These are phyloP conservation scores for Pseudomassariella vexata DNA, from an alignment of 2,329 filamentous ascomycete genomes.

Conservation along the genomic window DNA sequence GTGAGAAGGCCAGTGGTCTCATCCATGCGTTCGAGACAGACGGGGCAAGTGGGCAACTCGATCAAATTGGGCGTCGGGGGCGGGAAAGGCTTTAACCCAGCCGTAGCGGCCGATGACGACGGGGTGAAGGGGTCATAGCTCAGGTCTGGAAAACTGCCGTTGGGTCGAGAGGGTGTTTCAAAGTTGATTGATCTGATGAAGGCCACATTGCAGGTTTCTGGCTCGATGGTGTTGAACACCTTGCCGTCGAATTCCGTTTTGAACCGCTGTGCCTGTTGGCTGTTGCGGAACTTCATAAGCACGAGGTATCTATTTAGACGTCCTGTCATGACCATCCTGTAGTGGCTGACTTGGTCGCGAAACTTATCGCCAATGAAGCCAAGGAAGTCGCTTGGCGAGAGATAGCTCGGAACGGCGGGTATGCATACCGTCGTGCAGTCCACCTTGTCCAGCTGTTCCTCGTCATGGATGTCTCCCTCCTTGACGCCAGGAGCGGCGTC, in stretches of 20 bases:
- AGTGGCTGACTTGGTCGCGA: slow-evolving; percentile 82
- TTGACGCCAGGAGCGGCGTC: slow-evolving; percentile 17
- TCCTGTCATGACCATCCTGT: slow-evolving; percentile 87
- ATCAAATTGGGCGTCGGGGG: slow-evolving; percentile 74
- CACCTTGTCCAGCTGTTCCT: slow-evolving; percentile 24
- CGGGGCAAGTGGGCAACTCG: slow-evolving; percentile 91
- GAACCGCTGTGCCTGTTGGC: slow-evolving; percentile 70
- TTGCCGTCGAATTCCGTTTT: slow-evolving; percentile 86
- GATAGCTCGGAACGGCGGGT: slow-evolving; percentile 88
- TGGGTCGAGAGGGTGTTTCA: slow-evolving; percentile 50
- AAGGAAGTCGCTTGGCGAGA: slow-evolving; percentile 84
- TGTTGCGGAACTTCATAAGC: slow-evolving; percentile 84
- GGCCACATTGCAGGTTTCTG: slow-evolving; percentile 90
- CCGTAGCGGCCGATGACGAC: slow-evolving; percentile 28
- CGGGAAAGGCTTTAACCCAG: slow-evolving; percentile 52
- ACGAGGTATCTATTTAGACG: slow-evolving; percentile 90
- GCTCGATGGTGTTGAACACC: slow-evolving; percentile 89
- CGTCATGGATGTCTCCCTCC: slow-evolving; percentile 22
- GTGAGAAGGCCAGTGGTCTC: slow-evolving; percentile 93
- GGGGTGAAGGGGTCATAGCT: slow-evolving; percentile 61
- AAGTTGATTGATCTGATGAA: slow-evolving; percentile 92
- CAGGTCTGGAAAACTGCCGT: slow-evolving; percentile 50
- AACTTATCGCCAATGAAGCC: slow-evolving; percentile 89
- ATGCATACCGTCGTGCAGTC: slow-evolving; percentile 88
- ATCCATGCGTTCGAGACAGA: slow-evolving; percentile 97